Evolutionary conservation across 2,329 filamentous ascomycete genomes (phyloP).

Genomic region (Fusarium verticillioides): DNA sequence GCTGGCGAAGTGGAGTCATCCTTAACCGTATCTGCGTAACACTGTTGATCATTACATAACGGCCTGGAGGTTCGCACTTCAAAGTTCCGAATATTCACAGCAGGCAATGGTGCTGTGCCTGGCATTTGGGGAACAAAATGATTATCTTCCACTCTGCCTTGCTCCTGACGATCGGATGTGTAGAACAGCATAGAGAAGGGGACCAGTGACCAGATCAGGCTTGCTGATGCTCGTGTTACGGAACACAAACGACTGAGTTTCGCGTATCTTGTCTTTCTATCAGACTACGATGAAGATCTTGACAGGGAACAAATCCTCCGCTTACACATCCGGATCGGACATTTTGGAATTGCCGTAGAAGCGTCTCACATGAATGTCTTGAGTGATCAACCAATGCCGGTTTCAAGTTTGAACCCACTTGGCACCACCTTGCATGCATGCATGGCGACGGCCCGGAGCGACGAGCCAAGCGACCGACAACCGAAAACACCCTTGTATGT

Average conservation of each 20-base stretch:
- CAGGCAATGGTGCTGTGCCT: neutral
- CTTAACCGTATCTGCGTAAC: neutral
- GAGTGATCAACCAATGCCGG: neutral
- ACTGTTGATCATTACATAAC: slow-evolving; percentile 15
- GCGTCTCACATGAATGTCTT: neutral
- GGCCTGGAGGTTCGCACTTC: neutral
- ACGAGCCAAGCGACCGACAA: slow-evolving; percentile 25
- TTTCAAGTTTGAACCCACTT: neutral
- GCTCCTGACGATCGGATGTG: no score
- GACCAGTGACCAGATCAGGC: neutral
- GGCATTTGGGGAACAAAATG: no score
- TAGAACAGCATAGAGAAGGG: neutral
- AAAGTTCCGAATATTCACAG: neutral
- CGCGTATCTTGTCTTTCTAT: neutral
- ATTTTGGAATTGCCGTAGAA: neutral
- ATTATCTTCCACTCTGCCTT: neutral
- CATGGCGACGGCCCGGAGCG: slow-evolving; percentile 23
- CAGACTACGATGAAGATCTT: neutral
- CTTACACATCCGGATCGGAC: slow-evolving; percentile 4
- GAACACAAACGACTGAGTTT: neutral
- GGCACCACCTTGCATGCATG: neutral
- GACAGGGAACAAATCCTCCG: neutral
- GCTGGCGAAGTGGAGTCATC: neutral
- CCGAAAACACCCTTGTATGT: neutral
- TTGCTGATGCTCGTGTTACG: neutral